Conservation (phyloP, 2,329 filamentous ascomycete species). For the Hypoxylon sp. region DNA sequence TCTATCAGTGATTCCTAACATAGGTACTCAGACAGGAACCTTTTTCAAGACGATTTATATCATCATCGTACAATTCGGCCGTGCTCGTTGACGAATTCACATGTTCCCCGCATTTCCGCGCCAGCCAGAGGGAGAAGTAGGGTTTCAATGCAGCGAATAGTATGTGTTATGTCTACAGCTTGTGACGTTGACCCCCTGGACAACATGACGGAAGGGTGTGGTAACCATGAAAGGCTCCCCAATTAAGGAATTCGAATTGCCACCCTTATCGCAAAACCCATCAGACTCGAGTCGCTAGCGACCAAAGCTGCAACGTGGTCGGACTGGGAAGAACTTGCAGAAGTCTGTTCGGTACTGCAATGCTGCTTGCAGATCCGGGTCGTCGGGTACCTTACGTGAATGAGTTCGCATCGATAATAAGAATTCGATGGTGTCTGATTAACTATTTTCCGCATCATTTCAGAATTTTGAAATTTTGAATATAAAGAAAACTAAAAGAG, state of each 20-base stretch:
- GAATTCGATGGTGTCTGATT: background rate
- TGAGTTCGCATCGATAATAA: background rate
- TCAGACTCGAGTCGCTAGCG: conserved; percentile 1
- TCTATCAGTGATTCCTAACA: too few species aligned
- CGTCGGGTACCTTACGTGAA: conserved; percentile 19
- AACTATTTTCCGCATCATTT: too few species aligned
- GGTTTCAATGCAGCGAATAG: conserved; percentile 23
- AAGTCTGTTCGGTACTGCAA: conserved; percentile 22
- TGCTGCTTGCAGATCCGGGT: conserved; percentile 27
- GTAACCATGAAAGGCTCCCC: conserved; percentile 17
- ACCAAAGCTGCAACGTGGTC: conserved; percentile 17
- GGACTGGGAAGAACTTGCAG: conserved; percentile 20
- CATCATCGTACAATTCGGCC: conserved; percentile 3
- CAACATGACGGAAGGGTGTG: conserved; percentile 22
- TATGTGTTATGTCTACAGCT: conserved; percentile 3
- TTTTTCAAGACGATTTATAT: background rate
- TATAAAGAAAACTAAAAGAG: background rate
- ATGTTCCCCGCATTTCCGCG: conserved; percentile 18
- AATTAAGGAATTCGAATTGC: background rate
- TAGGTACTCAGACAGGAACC: too few species aligned
- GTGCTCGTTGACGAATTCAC: conserved; percentile 7
- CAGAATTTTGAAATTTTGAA: too few species aligned
- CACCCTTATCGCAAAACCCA: background rate
- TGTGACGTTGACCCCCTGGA: conserved; percentile 2
- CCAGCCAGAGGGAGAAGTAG: too few species aligned